phyloP scores from a whole-genome alignment of 345 rosid species.

The Ceriops decandra region DNA sequence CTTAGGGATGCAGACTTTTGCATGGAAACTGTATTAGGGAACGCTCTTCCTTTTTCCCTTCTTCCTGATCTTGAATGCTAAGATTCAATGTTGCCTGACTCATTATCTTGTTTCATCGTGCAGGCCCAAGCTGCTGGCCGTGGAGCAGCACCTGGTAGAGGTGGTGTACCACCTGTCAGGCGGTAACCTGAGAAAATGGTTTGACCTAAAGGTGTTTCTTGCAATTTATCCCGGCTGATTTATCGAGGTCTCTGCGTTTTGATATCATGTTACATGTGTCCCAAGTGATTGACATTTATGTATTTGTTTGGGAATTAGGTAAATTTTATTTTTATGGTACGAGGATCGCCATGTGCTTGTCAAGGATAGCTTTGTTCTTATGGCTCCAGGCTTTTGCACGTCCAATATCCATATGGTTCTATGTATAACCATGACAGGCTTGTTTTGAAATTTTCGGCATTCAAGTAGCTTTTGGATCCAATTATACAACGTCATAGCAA shows the following conservation, averaged over 20 bases:
- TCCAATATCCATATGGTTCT: too few species aligned
- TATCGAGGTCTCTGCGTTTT: background rate
- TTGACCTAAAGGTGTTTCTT: background rate
- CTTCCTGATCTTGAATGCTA: background rate
- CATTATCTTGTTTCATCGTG: background rate
- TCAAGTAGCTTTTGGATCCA: too few species aligned
- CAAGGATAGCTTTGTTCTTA: background rate
- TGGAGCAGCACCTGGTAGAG: slow-evolving; percentile 73
- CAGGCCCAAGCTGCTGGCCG: slow-evolving; percentile 85
- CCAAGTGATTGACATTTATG: slow-evolving; percentile 6
- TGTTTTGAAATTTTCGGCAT: too few species aligned
- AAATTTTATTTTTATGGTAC: background rate
- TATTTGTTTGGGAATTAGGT: background rate
- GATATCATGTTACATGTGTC: background rate
- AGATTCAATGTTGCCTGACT: slow-evolving; percentile 2
- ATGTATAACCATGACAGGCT: too few species aligned
- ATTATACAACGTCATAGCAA: too few species aligned
- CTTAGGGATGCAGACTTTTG: background rate
- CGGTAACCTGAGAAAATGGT: slow-evolving; percentile 31
- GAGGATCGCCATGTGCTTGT: background rate
- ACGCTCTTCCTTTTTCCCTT: background rate
- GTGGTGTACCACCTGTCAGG: slow-evolving; percentile 69
- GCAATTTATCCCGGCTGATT: background rate
- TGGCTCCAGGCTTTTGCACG: too few species aligned
- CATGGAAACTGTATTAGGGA: background rate